A percentile compares a stretch with the other conserved stretches of the same genome.
phyloP scores from a whole-genome alignment of 805 yeast species.

The Pichia deserticola region DNA sequence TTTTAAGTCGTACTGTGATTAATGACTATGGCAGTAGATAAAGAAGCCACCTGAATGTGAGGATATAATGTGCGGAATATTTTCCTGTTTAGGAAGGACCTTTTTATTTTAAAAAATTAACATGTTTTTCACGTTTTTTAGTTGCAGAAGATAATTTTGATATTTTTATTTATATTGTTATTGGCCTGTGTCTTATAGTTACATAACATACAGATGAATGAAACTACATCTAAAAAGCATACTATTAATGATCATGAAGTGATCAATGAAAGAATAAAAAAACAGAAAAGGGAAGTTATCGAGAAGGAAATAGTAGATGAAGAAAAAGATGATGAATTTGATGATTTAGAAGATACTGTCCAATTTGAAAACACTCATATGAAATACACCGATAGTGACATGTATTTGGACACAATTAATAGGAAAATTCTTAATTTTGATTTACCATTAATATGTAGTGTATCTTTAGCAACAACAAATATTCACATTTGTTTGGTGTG shows the following conservation, averaged over 20 bases:
- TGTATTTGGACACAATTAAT: constrained; percentile 37
- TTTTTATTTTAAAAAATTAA: neutral
- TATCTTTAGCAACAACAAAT: constrained; percentile 52
- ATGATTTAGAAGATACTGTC: constrained; percentile 6
- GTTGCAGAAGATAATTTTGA: too few species aligned
- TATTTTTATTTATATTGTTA: too few species aligned
- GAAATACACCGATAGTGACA: constrained; percentile 8
- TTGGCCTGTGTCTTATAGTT: too few species aligned
- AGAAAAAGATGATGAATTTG: constrained; percentile 4
- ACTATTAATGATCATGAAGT: too few species aligned
- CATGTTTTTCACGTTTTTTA: neutral
- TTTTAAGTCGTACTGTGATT: too few species aligned
- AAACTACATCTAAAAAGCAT: too few species aligned
- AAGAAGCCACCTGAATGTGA: too few species aligned
- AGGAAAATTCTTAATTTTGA: constrained; percentile 54
- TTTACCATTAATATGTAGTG: constrained; percentile 56
- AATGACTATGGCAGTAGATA: too few species aligned
- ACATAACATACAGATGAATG: too few species aligned
- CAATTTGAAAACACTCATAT: neutral
- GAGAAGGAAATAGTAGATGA: neutral
- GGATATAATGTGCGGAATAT: neutral
- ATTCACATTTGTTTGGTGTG: constrained; percentile 69
- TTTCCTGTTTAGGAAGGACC: neutral
- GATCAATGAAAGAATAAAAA: too few species aligned
- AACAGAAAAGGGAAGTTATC: too few species aligned